Evolutionary conservation across 2,329 filamentous ascomycete species (phyloP).

Genomic region (Cytospora mali): DNA sequence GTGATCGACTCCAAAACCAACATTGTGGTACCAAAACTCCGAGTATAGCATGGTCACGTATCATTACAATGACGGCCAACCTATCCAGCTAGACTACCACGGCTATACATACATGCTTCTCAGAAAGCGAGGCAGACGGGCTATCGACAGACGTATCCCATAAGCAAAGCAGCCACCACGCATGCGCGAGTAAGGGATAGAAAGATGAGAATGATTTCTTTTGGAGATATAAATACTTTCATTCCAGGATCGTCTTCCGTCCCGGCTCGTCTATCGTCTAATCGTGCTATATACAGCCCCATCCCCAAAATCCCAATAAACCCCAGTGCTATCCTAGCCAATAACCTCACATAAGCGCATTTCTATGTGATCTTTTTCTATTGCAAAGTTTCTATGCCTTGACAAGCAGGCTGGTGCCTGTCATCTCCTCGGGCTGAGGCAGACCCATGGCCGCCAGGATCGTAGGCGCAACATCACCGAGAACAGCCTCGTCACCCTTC

Average conservation of each 20-base stretch:
- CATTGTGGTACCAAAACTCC: too few species aligned
- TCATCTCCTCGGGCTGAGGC: conserved; percentile 89
- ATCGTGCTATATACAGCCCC: neutral
- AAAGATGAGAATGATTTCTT: neutral
- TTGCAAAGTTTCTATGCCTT: conserved; percentile 55
- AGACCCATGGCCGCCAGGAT: conserved; percentile 89
- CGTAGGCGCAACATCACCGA: conserved; percentile 97
- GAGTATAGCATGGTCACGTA: too few species aligned
- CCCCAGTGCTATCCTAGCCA: conserved; percentile 10
- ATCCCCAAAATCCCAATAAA: neutral
- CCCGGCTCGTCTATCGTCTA: neutral
- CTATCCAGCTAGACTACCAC: neutral
- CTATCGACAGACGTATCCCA: neutral
- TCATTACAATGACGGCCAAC: neutral
- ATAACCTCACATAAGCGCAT: conserved; percentile 10
- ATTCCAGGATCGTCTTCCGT: neutral
- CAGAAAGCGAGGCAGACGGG: too few species aligned
- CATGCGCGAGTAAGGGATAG: neutral
- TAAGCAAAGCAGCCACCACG: neutral
- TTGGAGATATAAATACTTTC: neutral
- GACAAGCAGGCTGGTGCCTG: conserved; percentile 78
- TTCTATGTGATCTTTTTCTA: neutral
- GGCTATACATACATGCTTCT: too few species aligned
- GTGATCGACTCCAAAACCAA: too few species aligned
- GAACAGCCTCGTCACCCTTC: conserved; percentile 76